Evolutionary conservation across 2,329 filamentous ascomycete species (phyloP), one percentile per base, ranked within the genome.

Genomic region (Tolypocladium amazonense): DNA sequence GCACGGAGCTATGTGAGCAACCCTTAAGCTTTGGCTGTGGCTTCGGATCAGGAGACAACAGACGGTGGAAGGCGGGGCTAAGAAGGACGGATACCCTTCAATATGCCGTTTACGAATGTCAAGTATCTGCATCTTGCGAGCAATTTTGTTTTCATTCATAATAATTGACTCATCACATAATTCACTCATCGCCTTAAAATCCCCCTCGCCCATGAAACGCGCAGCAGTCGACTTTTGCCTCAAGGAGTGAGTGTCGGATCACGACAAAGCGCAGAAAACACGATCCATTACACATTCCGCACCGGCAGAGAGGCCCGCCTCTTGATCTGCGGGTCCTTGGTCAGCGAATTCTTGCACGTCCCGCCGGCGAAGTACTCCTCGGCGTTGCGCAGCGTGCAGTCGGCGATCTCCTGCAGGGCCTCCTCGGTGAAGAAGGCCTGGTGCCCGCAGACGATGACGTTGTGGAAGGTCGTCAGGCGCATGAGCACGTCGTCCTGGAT

Each of bases 401-500:
- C 78, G 1, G 85, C 80, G 65, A 88, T 89, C 71, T 87, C 84
- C 9, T 75, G 73, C 56, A 89, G 72, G 1, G 86, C 86, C 72
- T 88, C 85, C 39, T 81, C 74, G 6, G 86, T 88, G 65, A 89
- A 86, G 72, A 88, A 89, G 1, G 83, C 86, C 74, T 88, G 86
- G 65, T 89, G 86, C 0, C 86, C 85, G 63, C 81, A 86, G 61
- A 89, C 74, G 53, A 89, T 70, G 4, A 87, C 86, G 63, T 88
- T 88, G 61, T 80, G 86, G 65, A 88, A 88, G 0, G 85, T 88
- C 72, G 86, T 82, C 62, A 89, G 71, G 6, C 86, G 79, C 79
- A 85, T 86, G 53, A 89, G 74, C 59, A 81, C 76, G 65, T 88
- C 85, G 66, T 89, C 86, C 56, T 88, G 76, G 63, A 88, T 86